These are phyloP conservation scores for Fusarium sp. DNA, from an alignment of 2,329 filamentous ascomycete genomes.

Conservation along the genomic window DNA sequence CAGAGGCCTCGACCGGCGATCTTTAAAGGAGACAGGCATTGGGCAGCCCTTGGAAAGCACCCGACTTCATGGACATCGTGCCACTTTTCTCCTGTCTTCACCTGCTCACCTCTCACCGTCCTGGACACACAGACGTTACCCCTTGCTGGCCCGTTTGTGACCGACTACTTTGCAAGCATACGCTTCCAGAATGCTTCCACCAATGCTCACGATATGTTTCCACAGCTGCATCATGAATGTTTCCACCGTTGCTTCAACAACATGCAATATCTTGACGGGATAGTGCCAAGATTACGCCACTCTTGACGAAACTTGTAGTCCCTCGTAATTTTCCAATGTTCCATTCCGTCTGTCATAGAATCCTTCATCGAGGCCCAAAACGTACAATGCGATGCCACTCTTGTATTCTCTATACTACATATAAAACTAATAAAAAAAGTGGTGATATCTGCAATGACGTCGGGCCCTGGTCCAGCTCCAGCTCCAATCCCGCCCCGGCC, in stretches of 20 bases:
- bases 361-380: not conserved
- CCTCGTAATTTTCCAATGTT: not conserved
- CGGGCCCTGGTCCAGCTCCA: constrained; percentile 13
- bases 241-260: constrained; percentile 5
- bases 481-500: constrained; percentile 13
- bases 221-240: constrained; percentile 4
- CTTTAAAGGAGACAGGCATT: constrained; percentile 9
- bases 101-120: constrained; percentile 6
- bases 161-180: constrained; percentile 1
- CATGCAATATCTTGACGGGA: constrained; percentile 4
- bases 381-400: constrained; percentile 14
- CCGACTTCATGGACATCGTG: constrained; percentile 22
- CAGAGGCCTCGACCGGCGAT: constrained; percentile 11
- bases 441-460: constrained; percentile 35
- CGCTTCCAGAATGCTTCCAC: constrained; percentile 11
- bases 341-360: not conserved
- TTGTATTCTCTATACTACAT: constrained; percentile 24
- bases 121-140: not conserved
- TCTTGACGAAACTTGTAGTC: not conserved
- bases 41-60: constrained; percentile 18
- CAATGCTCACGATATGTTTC: not conserved
- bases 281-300: not conserved
- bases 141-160: not conserved
- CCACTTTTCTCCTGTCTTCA: constrained; percentile 24
- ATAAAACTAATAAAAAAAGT: constrained; percentile 24